phyloP scores from a whole-genome alignment of 257 asterid species.

The Capsicum chinense region DNA sequence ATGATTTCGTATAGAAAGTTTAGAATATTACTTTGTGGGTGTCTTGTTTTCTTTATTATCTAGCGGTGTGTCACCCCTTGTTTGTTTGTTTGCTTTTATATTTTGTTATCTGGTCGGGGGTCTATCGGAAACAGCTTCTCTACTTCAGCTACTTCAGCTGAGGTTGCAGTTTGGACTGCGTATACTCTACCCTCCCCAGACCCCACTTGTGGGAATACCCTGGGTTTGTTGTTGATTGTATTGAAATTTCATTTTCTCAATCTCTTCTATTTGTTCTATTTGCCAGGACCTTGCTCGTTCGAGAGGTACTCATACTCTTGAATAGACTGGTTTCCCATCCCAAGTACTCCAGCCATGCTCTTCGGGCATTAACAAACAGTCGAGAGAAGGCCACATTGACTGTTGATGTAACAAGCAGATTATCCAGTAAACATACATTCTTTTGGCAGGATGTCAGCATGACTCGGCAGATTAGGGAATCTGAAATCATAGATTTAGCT shows the following conservation, averaged over 20 bases:
- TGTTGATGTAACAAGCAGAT: slow-evolving; percentile 65
- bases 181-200: too few relatives aligned
- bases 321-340: slow-evolving; percentile 92
- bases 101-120: too few relatives aligned
- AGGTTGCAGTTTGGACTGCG: too few relatives aligned
- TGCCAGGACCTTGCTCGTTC: slow-evolving; percentile 70
- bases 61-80: too few relatives aligned
- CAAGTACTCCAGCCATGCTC: slow-evolving; percentile 58
- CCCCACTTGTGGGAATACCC: too few relatives aligned
- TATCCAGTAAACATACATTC: slow-evolving; percentile 58
- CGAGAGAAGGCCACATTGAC: slow-evolving; percentile 63
- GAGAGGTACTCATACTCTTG: slow-evolving; percentile 88
- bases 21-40: too few relatives aligned
- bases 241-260: slow-evolving; percentile 14
- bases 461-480: slow-evolving; percentile 59
- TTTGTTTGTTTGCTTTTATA: too few relatives aligned
- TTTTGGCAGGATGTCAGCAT: slow-evolving; percentile 53
- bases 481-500: slow-evolving; percentile 78
- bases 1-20: too few relatives aligned
- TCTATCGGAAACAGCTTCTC: too few relatives aligned
- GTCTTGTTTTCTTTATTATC: too few relatives aligned
- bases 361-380: slow-evolving; percentile 65
- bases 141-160: too few relatives aligned
- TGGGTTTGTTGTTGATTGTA: background rate
- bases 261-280: background rate